Evolutionary conservation across 306 rosid genomes (phyloP).

Genomic region (Prunus davidiana): DNA sequence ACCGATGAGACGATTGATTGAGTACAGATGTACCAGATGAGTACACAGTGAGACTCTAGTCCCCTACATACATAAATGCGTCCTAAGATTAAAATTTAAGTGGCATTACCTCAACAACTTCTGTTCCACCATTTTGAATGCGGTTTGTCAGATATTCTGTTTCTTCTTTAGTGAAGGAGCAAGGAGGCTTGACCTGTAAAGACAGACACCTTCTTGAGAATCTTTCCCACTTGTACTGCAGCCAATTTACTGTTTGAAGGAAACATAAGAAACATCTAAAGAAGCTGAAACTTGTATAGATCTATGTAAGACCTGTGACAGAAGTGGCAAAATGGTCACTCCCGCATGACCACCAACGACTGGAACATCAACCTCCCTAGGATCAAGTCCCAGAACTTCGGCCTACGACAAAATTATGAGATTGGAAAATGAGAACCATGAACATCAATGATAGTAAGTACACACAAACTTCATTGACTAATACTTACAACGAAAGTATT

Average conservation of each 20-base stretch:
- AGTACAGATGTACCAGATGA: no score
- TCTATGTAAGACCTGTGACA: constrained; percentile 72
- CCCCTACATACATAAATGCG: no score
- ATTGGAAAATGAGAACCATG: neutral
- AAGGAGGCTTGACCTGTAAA: constrained; percentile 86
- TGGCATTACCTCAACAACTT: constrained; percentile 83
- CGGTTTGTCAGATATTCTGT: constrained; percentile 76
- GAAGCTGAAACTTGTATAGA: neutral
- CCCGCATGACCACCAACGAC: constrained; percentile 98
- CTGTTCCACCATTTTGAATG: constrained; percentile 97
- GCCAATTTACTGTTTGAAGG: neutral
- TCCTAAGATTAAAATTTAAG: neutral
- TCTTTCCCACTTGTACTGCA: neutral
- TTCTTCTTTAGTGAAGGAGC: constrained; percentile 72
- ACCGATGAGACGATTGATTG: no score
- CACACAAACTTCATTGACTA: neutral
- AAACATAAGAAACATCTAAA: neutral
- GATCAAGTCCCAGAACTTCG: constrained; percentile 88
- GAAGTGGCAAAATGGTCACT: constrained; percentile 86
- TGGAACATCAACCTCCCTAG: constrained; percentile 93
- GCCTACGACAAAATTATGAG: constrained; percentile 48
- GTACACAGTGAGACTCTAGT: no score
- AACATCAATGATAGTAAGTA: neutral
- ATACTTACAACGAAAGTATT: constrained; percentile 84
- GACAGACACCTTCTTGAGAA: neutral